These are phyloP conservation scores for Phytopythium litorale DNA, from an alignment of 352 stramenopile genomes.

Conservation along the genomic window DNA sequence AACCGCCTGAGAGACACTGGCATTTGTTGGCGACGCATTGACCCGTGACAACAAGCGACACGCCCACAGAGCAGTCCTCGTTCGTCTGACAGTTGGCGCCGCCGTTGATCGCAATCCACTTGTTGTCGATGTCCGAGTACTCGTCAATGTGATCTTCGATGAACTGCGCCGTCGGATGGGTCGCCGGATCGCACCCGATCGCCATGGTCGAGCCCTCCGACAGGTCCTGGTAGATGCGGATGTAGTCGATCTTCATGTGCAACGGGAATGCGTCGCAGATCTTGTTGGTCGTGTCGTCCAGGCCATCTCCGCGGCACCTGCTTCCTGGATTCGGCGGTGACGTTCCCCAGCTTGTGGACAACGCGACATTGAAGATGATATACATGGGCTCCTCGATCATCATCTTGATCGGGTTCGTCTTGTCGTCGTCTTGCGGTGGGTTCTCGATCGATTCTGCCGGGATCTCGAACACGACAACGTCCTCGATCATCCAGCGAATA, in stretches of 20 bases:
- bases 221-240: constrained; percentile 63
- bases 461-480: constrained; percentile 77
- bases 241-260: constrained; percentile 64
- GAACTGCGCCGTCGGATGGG: constrained; percentile 46
- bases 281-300: constrained; percentile 30
- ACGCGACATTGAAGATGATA: constrained; percentile 92
- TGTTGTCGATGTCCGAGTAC: constrained; percentile 44
- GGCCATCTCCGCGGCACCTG: constrained; percentile 24
- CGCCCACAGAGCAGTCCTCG: constrained; percentile 38
- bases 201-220: constrained; percentile 34
- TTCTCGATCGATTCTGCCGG: no score
- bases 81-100: constrained; percentile 33
- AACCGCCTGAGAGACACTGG: constrained; percentile 22
- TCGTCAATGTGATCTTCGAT: constrained; percentile 51
- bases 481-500: constrained; percentile 59
- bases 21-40: constrained; percentile 26
- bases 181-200: constrained; percentile 44
- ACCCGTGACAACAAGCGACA: constrained; percentile 29
- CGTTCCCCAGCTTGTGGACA: constrained; percentile 72
- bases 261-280: constrained; percentile 47
- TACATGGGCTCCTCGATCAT: constrained; percentile 93
- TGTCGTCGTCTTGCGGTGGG: no score
- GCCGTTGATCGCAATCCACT: constrained; percentile 31
- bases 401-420: constrained; percentile 65
- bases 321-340: constrained; percentile 16